Base-by-base conservation (phyloP, 208 protist species). In the Trichomonas vaginalis region DNA sequence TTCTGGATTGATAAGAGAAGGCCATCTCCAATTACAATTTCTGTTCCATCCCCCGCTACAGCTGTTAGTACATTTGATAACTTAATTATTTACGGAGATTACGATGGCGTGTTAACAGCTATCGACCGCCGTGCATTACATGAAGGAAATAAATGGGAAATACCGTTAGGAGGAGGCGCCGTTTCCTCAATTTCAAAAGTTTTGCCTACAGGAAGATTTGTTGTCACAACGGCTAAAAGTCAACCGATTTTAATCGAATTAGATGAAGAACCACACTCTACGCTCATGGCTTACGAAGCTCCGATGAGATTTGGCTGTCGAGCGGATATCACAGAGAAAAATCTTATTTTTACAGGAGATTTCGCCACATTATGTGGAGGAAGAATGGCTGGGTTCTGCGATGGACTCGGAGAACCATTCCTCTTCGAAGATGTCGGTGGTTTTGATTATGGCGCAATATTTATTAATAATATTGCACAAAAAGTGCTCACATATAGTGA, bases 401-500 rank as follows among this genome's bases (percentile, higher is more conserved):
- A 92, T 47, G 86, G 86, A 14, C 40, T 39, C 12, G 45, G 45
- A n/a, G 86, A 51, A 51, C 86, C 86, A 12, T 45, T 48, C 2
- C 23, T 39, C 3, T 39, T 92, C 14, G 86, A 92, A 45, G 45
- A 92, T 51, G 86, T 92, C 35, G 86, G 86, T 32, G 86, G 86
- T 0, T 92, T 92, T 39, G n/a, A 48, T 6, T 92, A 92, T 92
- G 86, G 86, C 21, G 86, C 86, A 39, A 23, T 92, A 0, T 92
- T 92, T 47, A 92, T 92, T 9, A 92, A 35, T 9, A 51, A 92
- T 92, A 92, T 92, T 21, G 42, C 86, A 15, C 86, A 92, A 27
- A 92, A 92, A 15, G 45, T 92, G 15, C 45, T 92, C 14, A 92
- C 86, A n/a, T 92, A 92, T 45, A 92, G 86, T 39, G 86, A 92